phyloP scores from a whole-genome alignment of 2,329 filamentous ascomycete species.

The Diaporthe aspalathi region DNA sequence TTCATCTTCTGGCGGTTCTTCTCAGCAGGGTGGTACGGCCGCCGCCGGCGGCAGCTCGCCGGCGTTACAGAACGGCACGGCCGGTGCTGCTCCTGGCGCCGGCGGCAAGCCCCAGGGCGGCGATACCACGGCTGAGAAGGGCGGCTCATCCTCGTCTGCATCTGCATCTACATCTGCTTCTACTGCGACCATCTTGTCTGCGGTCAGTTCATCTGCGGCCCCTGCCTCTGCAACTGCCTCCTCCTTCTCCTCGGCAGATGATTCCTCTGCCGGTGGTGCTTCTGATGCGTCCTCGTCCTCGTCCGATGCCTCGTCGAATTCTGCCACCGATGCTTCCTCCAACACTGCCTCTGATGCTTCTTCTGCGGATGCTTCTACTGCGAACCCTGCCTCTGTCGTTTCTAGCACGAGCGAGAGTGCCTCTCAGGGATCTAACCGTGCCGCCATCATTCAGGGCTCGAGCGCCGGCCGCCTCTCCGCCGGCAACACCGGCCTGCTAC shows the following conservation, averaged over 20 bases:
- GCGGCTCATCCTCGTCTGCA: background rate
- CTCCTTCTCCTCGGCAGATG: background rate
- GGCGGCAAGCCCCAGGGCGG: constrained; percentile 8
- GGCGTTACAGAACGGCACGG: background rate
- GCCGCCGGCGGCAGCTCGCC: constrained; percentile 6
- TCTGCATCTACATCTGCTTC: background rate
- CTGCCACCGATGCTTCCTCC: background rate
- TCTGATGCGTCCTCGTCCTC: background rate
- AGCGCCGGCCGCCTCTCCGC: constrained; percentile 5
- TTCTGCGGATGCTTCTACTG: constrained; percentile 7
- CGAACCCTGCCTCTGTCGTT: constrained; percentile 22
- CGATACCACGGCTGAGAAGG: constrained; percentile 21
- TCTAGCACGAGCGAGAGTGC: constrained; percentile 23
- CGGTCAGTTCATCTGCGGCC: constrained; percentile 21
- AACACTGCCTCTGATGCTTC: constrained; percentile 5
- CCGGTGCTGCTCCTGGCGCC: background rate
- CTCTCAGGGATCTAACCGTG: constrained; percentile 26
- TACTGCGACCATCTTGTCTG: constrained; percentile 1
- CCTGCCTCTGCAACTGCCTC: constrained; percentile 5
- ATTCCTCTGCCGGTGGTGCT: constrained; percentile 5
- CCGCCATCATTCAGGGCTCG: constrained; percentile 17
- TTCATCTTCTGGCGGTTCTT: constrained; percentile 16
- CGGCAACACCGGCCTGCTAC: constrained; percentile 20
- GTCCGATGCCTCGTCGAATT: background rate
- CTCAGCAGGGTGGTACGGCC: constrained; percentile 26